phyloP scores from a whole-genome alignment of 176 grass and related monocot species.

The Oryza glumipatula region DNA sequence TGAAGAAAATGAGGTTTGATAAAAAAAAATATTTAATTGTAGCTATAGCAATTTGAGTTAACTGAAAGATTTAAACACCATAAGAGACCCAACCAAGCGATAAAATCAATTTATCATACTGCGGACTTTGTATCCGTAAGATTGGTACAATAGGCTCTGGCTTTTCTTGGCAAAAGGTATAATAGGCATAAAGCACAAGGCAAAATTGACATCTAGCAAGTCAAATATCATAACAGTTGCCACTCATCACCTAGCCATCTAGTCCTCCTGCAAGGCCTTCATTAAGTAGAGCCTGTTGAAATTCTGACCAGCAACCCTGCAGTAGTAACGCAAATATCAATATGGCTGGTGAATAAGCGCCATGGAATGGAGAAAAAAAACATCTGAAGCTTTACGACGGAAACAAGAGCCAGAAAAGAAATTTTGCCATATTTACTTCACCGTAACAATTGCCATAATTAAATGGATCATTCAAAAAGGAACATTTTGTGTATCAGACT shows the following conservation, averaged over 20 bases:
- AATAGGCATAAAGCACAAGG: slow-evolving; percentile 23
- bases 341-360: not conserved
- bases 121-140: not conserved
- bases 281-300: slow-evolving; percentile 83
- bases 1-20: no score
- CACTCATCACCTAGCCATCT: slow-evolving; percentile 34
- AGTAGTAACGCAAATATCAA: slow-evolving; percentile 25
- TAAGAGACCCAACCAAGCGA: not conserved
- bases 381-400: not conserved
- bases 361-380: not conserved
- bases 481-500: no score
- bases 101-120: not conserved
- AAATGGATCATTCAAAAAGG: no score
- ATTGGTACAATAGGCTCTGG: not conserved
- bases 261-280: slow-evolving; percentile 90
- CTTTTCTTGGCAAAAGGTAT: slow-evolving; percentile 20
- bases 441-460: not conserved
- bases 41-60: not conserved
- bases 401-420: not conserved
- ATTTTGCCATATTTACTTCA: not conserved
- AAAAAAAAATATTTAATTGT: no score
- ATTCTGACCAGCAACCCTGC: slow-evolving; percentile 82
- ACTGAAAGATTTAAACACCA: not conserved
- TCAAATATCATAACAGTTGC: slow-evolving; percentile 30
- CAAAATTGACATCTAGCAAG: slow-evolving; percentile 42